These are phyloP conservation scores for Gremmenia infestans DNA, from an alignment of 2,329 filamentous ascomycete species.

Conservation along the genomic window DNA sequence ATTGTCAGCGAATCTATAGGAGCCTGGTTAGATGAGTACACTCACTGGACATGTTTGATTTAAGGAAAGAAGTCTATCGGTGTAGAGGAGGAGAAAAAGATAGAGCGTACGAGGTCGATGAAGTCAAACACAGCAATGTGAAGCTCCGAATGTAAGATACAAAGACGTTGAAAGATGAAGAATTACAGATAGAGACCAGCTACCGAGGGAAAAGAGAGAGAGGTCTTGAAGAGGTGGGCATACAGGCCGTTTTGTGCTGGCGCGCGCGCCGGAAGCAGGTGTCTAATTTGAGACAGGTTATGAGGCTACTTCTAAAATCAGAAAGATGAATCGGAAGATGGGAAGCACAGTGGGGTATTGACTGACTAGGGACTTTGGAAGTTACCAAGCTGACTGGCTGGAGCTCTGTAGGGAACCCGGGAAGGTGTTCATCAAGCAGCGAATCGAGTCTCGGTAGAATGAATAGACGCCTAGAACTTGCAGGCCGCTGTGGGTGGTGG, in stretches of 20 bases:
- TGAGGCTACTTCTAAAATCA: slow-evolving; percentile 24
- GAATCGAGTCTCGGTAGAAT: slow-evolving; percentile 17
- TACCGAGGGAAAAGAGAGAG: slow-evolving; percentile 26
- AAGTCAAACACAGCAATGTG: slow-evolving; percentile 14
- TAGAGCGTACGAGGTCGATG: slow-evolving; percentile 17
- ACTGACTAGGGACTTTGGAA: slow-evolving; percentile 13
- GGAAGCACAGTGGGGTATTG: slow-evolving; percentile 20
- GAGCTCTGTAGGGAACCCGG: slow-evolving; percentile 7
- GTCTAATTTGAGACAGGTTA: slow-evolving; percentile 26
- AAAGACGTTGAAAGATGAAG: slow-evolving; percentile 22
- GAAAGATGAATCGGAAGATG: slow-evolving; percentile 19
- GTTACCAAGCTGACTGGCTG: slow-evolving; percentile 11
- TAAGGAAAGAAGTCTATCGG: slow-evolving; percentile 6
- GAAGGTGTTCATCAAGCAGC: slow-evolving; percentile 1
- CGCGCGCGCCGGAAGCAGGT: slow-evolving; percentile 23
- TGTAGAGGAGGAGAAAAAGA: slow-evolving; percentile 3
- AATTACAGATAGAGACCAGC: slow-evolving; percentile 33
- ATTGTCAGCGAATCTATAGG: slow-evolving; percentile 6
- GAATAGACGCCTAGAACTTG: slow-evolving; percentile 28
- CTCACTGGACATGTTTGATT: slow-evolving; percentile 7
- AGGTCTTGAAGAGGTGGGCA: slow-evolving; percentile 24
- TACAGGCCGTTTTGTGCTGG: slow-evolving; percentile 28
- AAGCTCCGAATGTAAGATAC: slow-evolving; percentile 9
- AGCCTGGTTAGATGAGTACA: slow-evolving; percentile 6
- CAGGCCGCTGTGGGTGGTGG: background rate